Percentiles rank a stretch among this genome's conserved stretches.
Evolutionary conservation across 2,329 filamentous ascomycete species (phyloP).

Genomic region (Daldinia eschscholtzii): DNA sequence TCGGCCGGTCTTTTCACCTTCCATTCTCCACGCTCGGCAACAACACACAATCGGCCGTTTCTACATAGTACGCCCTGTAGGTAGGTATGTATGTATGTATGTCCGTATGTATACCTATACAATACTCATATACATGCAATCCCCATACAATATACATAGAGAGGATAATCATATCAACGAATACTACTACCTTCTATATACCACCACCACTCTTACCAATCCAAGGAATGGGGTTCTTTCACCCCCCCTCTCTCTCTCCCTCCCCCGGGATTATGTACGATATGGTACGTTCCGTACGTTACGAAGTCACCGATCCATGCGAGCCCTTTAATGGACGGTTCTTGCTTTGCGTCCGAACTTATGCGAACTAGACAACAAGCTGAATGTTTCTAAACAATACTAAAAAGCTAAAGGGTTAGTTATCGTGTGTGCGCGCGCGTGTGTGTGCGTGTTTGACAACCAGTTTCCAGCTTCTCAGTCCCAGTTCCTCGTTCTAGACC

Average conservation of each 20-base stretch:
- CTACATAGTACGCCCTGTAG: constrained; percentile 3
- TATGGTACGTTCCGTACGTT: constrained; percentile 33
- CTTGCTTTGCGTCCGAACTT: constrained; percentile 39
- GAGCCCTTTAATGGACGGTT: constrained; percentile 33
- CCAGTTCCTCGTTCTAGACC: neutral
- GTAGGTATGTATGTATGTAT: too few species aligned
- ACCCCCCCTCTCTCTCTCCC: constrained; percentile 10
- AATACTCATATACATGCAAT: neutral
- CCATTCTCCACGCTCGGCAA: constrained; percentile 37
- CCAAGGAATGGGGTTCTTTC: constrained; percentile 28
- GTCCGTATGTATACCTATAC: neutral
- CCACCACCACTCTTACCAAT: constrained; percentile 37
- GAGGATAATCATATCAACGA: neutral
- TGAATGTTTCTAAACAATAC: constrained; percentile 6
- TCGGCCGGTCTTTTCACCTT: constrained; percentile 47
- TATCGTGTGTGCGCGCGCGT: constrained; percentile 5
- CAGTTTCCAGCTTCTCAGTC: neutral
- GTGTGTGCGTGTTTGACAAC: neutral
- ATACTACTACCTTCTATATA: constrained; percentile 2
- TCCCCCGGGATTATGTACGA: constrained; percentile 28
- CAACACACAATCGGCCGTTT: constrained; percentile 16
- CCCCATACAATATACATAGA: neutral
- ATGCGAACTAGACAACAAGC: constrained; percentile 32
- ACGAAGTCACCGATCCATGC: constrained; percentile 46
- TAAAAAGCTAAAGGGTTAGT: neutral